phyloP scores from a whole-genome alignment of 805 yeast genomes.

The Yarrowia sp. region DNA sequence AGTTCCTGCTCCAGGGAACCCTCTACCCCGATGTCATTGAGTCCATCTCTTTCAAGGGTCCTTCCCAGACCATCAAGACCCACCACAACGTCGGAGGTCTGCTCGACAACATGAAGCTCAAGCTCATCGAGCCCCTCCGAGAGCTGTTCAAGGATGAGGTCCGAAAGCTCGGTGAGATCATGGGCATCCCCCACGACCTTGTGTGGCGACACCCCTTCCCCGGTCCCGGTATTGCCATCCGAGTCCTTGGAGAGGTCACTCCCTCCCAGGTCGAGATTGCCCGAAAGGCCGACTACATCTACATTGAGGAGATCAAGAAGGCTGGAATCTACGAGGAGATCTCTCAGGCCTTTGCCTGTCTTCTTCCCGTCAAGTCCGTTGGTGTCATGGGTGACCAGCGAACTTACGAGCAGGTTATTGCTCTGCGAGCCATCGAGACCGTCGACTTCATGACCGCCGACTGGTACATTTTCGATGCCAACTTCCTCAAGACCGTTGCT shows the following conservation, averaged over 20 bases:
- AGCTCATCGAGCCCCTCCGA: constrained; percentile 96
- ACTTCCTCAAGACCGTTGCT: constrained; percentile 87
- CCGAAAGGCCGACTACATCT: constrained; percentile 93
- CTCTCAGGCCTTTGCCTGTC: constrained; percentile 96
- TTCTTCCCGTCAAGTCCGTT: constrained; percentile 95
- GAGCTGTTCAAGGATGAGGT: constrained; percentile 99
- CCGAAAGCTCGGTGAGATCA: constrained; percentile 87
- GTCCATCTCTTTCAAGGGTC: constrained; percentile 98
- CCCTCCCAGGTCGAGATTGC: constrained; percentile 92
- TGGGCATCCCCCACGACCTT: constrained; percentile 93
- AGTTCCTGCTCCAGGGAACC: constrained; percentile 93
- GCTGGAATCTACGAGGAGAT: constrained; percentile 91
- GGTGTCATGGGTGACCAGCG: constrained; percentile 99
- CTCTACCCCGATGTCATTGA: constrained; percentile 98
- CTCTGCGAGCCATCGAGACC: constrained; percentile 96
- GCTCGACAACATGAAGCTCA: constrained; percentile 95
- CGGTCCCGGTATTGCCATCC: constrained; percentile 99
- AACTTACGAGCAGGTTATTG: constrained; percentile 98
- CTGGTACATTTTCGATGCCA: constrained; percentile 92
- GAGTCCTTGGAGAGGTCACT: constrained; percentile 96
- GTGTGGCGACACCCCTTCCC: constrained; percentile 99
- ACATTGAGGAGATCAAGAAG: constrained; percentile 89
- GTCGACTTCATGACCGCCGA: constrained; percentile 99
- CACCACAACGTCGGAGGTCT: constrained; percentile 99
- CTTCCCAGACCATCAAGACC: constrained; percentile 98